phyloP scores from a whole-genome alignment of 1,284 basidiomycete genomes.

The Malassezia psittaci region DNA sequence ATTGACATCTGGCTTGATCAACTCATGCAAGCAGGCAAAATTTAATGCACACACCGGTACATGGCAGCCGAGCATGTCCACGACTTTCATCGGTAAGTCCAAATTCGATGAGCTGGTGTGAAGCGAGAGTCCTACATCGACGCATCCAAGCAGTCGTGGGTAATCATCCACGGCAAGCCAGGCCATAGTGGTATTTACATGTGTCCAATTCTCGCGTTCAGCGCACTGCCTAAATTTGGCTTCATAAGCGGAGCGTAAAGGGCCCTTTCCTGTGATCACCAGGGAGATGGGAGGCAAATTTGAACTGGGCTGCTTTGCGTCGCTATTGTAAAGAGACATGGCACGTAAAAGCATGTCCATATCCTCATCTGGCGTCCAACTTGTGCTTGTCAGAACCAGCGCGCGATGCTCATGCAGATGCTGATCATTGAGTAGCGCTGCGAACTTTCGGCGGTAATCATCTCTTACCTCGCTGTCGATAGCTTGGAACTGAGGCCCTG shows the following conservation, averaged over 20 bases:
- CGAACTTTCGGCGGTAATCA: background rate
- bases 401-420: conserved; percentile 57
- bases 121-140: conserved; percentile 81
- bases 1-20: conserved; percentile 72
- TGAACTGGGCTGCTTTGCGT: conserved; percentile 46
- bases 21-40: conserved; percentile 74
- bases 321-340: conserved; percentile 56
- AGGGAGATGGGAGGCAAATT: conserved; percentile 52
- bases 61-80: conserved; percentile 97
- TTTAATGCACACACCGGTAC: conserved; percentile 82
- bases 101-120: conserved; percentile 81
- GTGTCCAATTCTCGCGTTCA: conserved; percentile 61
- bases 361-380: conserved; percentile 96
- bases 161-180: conserved; percentile 36
- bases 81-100: conserved; percentile 97
- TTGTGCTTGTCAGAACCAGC: conserved; percentile 79
- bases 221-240: conserved; percentile 56
- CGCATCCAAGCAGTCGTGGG: conserved; percentile 56
- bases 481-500: background rate
- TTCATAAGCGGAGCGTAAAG: conserved; percentile 66
- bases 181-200: conserved; percentile 59
- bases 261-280: conserved; percentile 86
- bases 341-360: conserved; percentile 61
- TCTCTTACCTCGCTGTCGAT: background rate
- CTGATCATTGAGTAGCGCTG: background rate